Percentiles rank a stretch among this genome's conserved stretches.
Conservation (phyloP, 2,329 filamentous ascomycete species). For the Beauveria pseudobassiana region DNA sequence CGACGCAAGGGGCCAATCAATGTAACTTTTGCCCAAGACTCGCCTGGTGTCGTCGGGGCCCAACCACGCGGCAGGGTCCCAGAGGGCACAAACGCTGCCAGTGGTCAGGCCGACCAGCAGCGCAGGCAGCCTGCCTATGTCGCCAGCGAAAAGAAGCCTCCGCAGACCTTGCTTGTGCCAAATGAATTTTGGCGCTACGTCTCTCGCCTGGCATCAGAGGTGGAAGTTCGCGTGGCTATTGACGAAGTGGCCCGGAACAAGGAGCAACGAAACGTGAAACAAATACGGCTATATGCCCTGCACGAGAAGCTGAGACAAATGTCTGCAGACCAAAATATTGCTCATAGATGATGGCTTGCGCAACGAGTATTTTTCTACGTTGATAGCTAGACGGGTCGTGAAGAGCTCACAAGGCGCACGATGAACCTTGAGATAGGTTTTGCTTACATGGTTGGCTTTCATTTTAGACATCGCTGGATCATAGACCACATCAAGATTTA, state of each 20-base stretch:
- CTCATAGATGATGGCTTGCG: conserved; percentile 1
- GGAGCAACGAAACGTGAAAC: conserved; percentile 17
- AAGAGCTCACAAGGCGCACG: neutral
- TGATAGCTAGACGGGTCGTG: neutral
- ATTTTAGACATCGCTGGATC: neutral
- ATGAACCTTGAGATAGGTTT: neutral
- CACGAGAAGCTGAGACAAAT: conserved; percentile 17
- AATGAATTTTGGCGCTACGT: conserved; percentile 6
- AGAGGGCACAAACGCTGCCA: neutral
- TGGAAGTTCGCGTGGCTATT: conserved; percentile 57
- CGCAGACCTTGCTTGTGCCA: neutral
- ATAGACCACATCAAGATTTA: neutral
- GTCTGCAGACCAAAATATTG: neutral
- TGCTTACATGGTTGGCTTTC: neutral
- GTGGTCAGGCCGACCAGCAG: neutral
- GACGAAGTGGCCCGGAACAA: conserved; percentile 43
- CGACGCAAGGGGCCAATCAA: neutral
- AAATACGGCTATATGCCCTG: conserved; percentile 17
- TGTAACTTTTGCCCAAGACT: neutral
- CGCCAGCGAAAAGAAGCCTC: neutral
- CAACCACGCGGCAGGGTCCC: neutral
- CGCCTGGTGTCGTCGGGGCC: neutral
- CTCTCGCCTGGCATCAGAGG: conserved; percentile 51
- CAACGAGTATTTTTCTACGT: neutral
- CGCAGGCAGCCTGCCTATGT: neutral